A percentile compares a stretch with the other conserved stretches of the same genome.
phyloP scores from a whole-genome alignment of 1,284 basidiomycete genomes.

The Flammula alnicola region DNA sequence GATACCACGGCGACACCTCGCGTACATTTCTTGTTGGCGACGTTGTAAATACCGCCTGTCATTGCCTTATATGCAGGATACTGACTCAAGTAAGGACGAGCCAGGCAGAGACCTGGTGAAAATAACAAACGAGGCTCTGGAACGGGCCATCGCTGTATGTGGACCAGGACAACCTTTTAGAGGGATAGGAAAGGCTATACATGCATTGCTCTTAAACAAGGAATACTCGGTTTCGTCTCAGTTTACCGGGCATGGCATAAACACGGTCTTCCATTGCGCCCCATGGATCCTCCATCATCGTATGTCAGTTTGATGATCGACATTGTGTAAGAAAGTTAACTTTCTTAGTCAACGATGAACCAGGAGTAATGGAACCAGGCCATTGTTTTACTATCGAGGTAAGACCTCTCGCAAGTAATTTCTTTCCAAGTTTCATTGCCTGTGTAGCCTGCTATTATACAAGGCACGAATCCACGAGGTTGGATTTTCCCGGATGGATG shows the following conservation, averaged over 20 bases:
- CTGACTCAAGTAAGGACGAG: no score
- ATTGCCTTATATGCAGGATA: no score
- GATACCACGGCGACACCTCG: constrained; percentile 89
- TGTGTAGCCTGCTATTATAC: constrained; percentile 73
- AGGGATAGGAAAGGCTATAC: constrained; percentile 79
- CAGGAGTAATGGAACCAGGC: constrained; percentile 78
- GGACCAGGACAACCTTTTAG: constrained; percentile 77
- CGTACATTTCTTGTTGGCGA: constrained; percentile 79
- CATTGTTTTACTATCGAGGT: constrained; percentile 92
- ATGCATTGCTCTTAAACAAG: constrained; percentile 46
- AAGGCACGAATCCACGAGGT: constrained; percentile 67
- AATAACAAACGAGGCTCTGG: constrained; percentile 69
- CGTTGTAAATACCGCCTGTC: no score
- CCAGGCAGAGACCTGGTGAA: constrained; percentile 66
- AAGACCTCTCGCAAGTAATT: constrained; percentile 1
- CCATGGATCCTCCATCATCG: constrained; percentile 83
- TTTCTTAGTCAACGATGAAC: constrained; percentile 85
- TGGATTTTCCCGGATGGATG: constrained; percentile 89
- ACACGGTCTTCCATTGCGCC: constrained; percentile 78
- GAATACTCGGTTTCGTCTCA: constrained; percentile 69
- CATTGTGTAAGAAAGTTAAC: not conserved
- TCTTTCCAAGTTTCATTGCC: not conserved
- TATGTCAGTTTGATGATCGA: constrained; percentile 11
- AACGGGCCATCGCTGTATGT: constrained; percentile 76
- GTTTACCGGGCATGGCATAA: constrained; percentile 89